A percentile compares a stretch with the other conserved stretches of the same genome.
Conservation (phyloP, 805 yeast genomes). For the Saccharomycopsis fibuligera region DNA sequence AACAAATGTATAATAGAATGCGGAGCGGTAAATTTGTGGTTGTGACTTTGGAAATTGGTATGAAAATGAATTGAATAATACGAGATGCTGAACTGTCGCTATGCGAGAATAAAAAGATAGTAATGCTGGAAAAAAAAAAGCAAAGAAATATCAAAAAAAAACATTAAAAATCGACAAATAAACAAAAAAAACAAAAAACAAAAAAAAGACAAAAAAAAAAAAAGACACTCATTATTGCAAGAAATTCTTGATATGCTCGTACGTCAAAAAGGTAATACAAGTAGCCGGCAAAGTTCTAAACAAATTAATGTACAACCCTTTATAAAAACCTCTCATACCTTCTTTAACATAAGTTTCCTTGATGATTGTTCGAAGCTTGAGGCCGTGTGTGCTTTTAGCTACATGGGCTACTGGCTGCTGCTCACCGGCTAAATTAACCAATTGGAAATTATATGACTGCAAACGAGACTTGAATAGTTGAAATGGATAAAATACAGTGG, state of each 20-base stretch:
- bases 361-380: slow-evolving; percentile 1
- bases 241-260: slow-evolving; percentile 51
- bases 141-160: background rate
- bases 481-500: slow-evolving; percentile 68
- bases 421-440: slow-evolving; percentile 22
- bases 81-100: too few relatives aligned
- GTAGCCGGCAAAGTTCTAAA: slow-evolving; percentile 88
- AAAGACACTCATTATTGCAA: slow-evolving; percentile 3
- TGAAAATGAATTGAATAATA: too few relatives aligned
- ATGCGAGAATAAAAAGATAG: background rate
- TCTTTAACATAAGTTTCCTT: slow-evolving; percentile 28
- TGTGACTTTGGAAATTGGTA: too few relatives aligned
- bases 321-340: slow-evolving; percentile 68
- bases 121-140: background rate
- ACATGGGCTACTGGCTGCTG: too few relatives aligned
- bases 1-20: too few relatives aligned
- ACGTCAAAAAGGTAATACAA: slow-evolving; percentile 80
- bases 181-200: background rate
- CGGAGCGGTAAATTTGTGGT: too few relatives aligned
- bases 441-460: slow-evolving; percentile 39
- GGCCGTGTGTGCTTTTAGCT: background rate
- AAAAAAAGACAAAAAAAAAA: background rate
- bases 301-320: slow-evolving; percentile 74
- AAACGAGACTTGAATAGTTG: slow-evolving; percentile 76
- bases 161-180: background rate